phyloP scores from a whole-genome alignment of 495 filamentous ascomycete species.

The Talaromyces wortmannii region DNA sequence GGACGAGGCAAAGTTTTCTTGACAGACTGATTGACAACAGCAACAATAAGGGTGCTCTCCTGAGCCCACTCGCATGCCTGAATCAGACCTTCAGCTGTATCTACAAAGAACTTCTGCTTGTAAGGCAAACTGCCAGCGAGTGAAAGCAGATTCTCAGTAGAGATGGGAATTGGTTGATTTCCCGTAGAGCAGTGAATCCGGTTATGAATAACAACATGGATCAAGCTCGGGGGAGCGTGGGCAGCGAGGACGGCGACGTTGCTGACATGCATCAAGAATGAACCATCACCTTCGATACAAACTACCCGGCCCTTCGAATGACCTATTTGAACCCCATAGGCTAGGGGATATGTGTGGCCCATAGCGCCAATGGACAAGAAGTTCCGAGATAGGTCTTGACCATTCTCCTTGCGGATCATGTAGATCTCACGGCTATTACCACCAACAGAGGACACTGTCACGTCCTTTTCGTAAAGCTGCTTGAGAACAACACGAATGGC shows the following conservation, averaged over 20 bases:
- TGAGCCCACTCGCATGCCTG: background rate
- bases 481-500: background rate
- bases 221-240: background rate
- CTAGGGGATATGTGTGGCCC: background rate
- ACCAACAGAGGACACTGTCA: background rate
- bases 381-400: background rate
- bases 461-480: background rate
- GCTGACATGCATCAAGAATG: background rate
- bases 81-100: background rate
- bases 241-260: background rate
- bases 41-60: background rate
- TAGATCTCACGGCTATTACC: background rate
- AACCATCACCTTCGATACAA: background rate
- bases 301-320: background rate
- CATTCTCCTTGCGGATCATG: background rate
- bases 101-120: background rate
- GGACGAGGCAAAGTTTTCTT: background rate
- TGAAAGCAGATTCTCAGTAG: background rate
- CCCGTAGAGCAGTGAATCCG: background rate
- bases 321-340: background rate
- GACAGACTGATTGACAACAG: background rate
- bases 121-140: background rate
- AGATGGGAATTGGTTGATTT: background rate
- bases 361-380: background rate
- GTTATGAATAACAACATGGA: background rate